Base-by-base conservation (phyloP, 805 yeast genomes). In the Phaffomyces thermotolerans region DNA sequence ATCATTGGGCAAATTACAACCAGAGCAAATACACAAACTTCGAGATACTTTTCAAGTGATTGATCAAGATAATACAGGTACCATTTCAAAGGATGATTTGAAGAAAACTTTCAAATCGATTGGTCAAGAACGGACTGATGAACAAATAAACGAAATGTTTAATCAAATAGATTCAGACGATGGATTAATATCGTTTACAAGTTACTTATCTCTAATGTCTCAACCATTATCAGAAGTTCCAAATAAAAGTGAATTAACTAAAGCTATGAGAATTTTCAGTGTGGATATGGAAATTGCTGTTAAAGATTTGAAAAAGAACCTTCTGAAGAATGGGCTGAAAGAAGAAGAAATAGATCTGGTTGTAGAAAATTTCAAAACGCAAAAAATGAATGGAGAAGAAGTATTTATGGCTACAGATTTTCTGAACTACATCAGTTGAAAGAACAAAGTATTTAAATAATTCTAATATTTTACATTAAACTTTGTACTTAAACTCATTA, bases 11-110 rank as follows among this genome's bases (percentile, higher is more conserved):
- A 27, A 8, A 9, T 27, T 87, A 17, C 71, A 81, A 6, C 73
- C 76, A 42, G 78, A 72, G 30, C 87, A 85, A 55, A 77, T 86
- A 23, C 67, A 76, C 14, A 81, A 75, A 50, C 68, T 84, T 44
- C 72, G 85, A 44, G 84, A 85, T 51, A 79, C 93, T 1, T 90
- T 89, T 60, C 78, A 85, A 25, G 61, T 86, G 52, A 76, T 90
- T 8, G 96, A 90, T 57, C 83, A 83, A 32, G 91, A 90, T 48
- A 79, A 82, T 23, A 95, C 89, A 54, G 87, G 88, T 2, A 57
- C 62, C 5, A 78, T 85, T 36, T 66, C 82, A 1, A 56, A 62
- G 27, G 59, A 67, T 1, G 93, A 85, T 60, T 55, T 90, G 42
- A 66, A 64, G 33, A 68, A 72, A 20, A 68, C 81, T 15, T 71